These are phyloP conservation scores for Cunninghamia lanceolata DNA, from an alignment of 75 land plant genomes.

Conservation along the genomic window DNA sequence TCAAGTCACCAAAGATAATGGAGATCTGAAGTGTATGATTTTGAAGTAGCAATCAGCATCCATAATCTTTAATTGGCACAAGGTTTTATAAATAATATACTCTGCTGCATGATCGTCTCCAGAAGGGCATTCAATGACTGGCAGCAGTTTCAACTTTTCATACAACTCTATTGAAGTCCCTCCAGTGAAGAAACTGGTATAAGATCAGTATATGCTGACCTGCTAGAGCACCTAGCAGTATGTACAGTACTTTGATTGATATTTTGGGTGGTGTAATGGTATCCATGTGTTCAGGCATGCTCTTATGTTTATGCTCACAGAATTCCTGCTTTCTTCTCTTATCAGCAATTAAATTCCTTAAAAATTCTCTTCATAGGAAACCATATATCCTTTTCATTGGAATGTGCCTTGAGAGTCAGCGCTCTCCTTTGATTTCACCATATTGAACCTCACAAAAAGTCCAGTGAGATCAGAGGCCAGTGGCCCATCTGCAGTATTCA, in stretches of 20 bases:
- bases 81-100: not conserved
- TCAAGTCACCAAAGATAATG: not conserved
- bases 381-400: not conserved
- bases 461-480: not conserved
- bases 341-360: not conserved
- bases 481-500: not conserved
- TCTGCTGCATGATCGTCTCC: not conserved
- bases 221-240: not conserved
- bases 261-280: not conserved
- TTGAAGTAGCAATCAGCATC: not conserved
- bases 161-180: not conserved
- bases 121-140: not conserved
- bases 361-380: not conserved
- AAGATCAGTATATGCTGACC: not conserved
- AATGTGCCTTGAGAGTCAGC: not conserved
- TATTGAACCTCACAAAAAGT: not conserved
- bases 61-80: not conserved
- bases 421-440: not conserved
- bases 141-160: too few species aligned
- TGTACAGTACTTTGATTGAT: not conserved
- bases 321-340: not conserved
- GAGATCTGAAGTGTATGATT: not conserved
- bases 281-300: not conserved
- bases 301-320: not conserved
- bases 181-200: not conserved